Conservation (phyloP, 495 filamentous ascomycete species). For the Trichoderma asperelloides region DNA sequence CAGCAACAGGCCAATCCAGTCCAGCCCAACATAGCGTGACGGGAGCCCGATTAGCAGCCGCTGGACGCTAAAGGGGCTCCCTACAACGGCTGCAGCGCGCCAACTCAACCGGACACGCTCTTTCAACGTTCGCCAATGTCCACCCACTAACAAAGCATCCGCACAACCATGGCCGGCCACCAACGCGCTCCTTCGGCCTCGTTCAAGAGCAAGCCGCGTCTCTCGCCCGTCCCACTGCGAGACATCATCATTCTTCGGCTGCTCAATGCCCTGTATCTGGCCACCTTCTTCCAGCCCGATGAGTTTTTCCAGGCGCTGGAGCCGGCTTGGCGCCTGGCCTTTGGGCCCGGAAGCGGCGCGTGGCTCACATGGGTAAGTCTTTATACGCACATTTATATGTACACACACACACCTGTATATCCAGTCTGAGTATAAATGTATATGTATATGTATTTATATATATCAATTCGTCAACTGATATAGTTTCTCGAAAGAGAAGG, state of each 20-base stretch:
- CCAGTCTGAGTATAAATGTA: neutral
- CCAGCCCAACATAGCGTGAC: too few relatives aligned
- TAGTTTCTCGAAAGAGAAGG: too few relatives aligned
- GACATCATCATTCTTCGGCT: conserved; percentile 58
- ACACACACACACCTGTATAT: neutral
- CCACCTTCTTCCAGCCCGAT: conserved; percentile 99
- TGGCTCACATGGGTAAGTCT: conserved; percentile 90
- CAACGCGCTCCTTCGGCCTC: conserved; percentile 1
- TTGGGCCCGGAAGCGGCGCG: conserved; percentile 65
- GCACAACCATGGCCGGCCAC: neutral
- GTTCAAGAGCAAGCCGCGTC: conserved; percentile 1
- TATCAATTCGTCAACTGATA: neutral
- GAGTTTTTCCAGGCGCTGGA: conserved; percentile 96
- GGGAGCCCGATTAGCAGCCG: too few relatives aligned
- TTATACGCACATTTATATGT: neutral
- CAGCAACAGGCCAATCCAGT: too few relatives aligned
- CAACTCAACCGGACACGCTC: too few relatives aligned
- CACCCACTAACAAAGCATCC: too few relatives aligned
- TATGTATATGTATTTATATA: neutral
- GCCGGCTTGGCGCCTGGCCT: conserved; percentile 85
- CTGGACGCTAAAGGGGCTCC: too few relatives aligned
- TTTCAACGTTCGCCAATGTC: too few relatives aligned
- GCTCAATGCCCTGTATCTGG: conserved; percentile 70
- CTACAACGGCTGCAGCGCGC: too few relatives aligned
- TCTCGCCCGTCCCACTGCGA: neutral